phyloP scores from a whole-genome alignment of 805 yeast species.

The Wickerhamiella sorbophila region DNA sequence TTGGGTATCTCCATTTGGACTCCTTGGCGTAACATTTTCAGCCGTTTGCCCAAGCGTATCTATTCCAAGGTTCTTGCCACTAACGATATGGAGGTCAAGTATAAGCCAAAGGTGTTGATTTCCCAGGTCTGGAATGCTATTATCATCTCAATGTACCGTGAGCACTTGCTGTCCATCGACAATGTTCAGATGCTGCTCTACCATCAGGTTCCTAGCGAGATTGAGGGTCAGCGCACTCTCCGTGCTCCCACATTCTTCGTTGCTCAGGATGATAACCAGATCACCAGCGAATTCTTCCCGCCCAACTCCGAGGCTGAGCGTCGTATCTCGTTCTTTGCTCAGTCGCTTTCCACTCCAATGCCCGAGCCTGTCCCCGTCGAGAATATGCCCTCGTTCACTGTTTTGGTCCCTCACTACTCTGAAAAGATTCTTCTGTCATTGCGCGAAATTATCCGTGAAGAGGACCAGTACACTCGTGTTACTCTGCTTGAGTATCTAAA shows the following conservation, averaged over 20 bases:
- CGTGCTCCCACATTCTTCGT: conserved; percentile 99
- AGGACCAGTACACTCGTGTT: conserved; percentile 90
- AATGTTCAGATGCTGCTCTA: conserved; percentile 94
- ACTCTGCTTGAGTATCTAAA: conserved; percentile 87
- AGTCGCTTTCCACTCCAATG: conserved; percentile 94
- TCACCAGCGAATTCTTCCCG: conserved; percentile 95
- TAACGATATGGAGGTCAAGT: conserved; percentile 97
- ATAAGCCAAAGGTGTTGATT: conserved; percentile 94
- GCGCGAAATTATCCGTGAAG: conserved; percentile 93
- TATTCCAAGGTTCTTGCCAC: conserved; percentile 96
- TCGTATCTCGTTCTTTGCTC: conserved; percentile 98
- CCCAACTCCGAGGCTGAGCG: conserved; percentile 96
- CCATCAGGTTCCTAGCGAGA: conserved; percentile 96
- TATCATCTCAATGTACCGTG: conserved; percentile 98
- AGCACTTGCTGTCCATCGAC: conserved; percentile 93
- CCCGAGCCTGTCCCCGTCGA: conserved; percentile 99
- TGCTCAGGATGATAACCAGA: conserved; percentile 88
- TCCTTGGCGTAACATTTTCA: conserved; percentile 98
- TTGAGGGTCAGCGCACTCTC: conserved; percentile 95
- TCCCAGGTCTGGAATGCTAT: conserved; percentile 99
- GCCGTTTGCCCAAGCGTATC: conserved; percentile 96
- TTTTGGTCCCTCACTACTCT: conserved; percentile 87
- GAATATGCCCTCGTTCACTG: conserved; percentile 98
- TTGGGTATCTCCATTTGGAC: conserved; percentile 97
- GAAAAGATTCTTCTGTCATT: conserved; percentile 89